Base-by-base conservation (phyloP, 805 yeast species). In the Myxozyma neotropica region DNA sequence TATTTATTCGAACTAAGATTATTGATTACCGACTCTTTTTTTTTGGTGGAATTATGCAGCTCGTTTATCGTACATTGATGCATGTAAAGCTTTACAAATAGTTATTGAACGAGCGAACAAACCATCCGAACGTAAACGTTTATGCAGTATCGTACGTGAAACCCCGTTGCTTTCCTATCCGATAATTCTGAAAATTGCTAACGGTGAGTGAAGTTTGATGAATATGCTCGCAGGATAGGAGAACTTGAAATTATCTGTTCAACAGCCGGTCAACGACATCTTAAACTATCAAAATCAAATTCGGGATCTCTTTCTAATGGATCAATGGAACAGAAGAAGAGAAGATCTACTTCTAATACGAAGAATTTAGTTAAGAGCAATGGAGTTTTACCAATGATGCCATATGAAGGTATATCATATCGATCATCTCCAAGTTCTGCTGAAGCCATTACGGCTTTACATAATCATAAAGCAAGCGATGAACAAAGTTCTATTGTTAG, bases 1-100 rank as follows among this genome's bases (percentile, higher is more conserved):
- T n/a, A n/a, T n/a, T n/a, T n/a, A n/a, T n/a, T n/a, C n/a, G n/a
- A n/a, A n/a, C n/a, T n/a, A n/a, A n/a, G n/a, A n/a, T n/a, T n/a
- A n/a, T n/a, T n/a, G n/a, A 42, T 8, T 10, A 10, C 27, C 31
- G 3, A 21, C 27, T 17, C 17, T 42, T 31, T 33, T 6, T 19
- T 10, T 23, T 38, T 15, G 7, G 5, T 13, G 35, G n/a, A n/a
- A n/a, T n/a, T 29, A 15, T 10, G 17, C 26, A 53, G 63, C 63
- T 10, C 47, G 52, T 7, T 24, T 27, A 21, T 23, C 58, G 12
- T 59, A 59, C 35, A 55, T 59, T n/a, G 53, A 55, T 27, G 59
- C 63, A 21, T 59, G 59, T 44, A 40, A 21, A 12, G 45, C 50
- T 8, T 42, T 59, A 13, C 44, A 40, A 23, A 15, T 40, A 13